Base-by-base conservation (phyloP, 208 protist genomes). In the Trypanosoma melophagium region DNA sequence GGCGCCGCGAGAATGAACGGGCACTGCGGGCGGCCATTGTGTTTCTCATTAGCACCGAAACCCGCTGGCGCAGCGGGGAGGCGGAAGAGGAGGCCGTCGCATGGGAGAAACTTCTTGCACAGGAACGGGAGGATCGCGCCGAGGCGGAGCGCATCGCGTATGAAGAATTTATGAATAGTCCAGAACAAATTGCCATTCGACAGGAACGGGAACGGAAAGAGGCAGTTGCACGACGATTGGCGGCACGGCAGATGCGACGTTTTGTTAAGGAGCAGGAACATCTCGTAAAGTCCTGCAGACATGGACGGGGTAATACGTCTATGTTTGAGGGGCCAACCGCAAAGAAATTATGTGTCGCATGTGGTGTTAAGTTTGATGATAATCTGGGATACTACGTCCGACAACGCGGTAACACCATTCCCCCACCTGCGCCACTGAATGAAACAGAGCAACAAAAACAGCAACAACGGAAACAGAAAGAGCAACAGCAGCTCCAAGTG, bases 291-390 rank as follows among this genome's bases (percentile, higher is more conserved):
- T 74, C 71, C 17, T 95, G 90, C 51, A 81, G 57, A 47, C 90
- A 95, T 66, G 86, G 79, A 9, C 73, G 63, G 0, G 74, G 77
- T 24, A 72, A 78, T 7, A 56, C 63, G 10, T 93, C 86, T 19
- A 50, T 93, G 12, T 92, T 95, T 63, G 78, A 77, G 8, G 87
- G 83, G 0, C 44, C 76, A 12, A 49, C 44, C 12, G 21, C 80
- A 17, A 72, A 71, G 47, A 84, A 83, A 44, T 60, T 80, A 5
- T 95, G 90, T 60, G 57, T 71, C 2, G 69, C 73, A 1, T 95
- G 90, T 51, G 83, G 79, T 42, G 79, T 95, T 22, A 77, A 70
- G 58, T 89, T 79, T 73, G 87, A 93, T 49, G 83, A 87, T 13
- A 66, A 60, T 38, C 74, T 85, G 2, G 84, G 84, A 16, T 92